Conservation (phyloP, 768 basidiomycete genomes). For the Tricholoma flavovirens region DNA sequence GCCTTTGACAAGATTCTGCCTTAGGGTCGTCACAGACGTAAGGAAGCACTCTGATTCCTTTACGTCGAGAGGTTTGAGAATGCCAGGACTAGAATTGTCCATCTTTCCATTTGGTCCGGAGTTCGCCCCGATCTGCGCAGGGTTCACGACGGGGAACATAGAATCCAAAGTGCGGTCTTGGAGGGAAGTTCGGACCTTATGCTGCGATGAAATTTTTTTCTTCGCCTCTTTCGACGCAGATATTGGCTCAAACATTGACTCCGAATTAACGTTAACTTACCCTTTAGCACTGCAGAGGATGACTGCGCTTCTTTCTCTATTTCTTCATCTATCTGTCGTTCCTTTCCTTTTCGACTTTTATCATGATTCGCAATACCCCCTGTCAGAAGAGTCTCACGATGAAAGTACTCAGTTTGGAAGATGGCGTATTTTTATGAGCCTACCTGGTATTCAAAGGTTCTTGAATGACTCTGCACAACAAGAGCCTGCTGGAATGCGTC, state of each 20-base stretch:
- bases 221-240: constrained; percentile 14
- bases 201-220: constrained; percentile 65
- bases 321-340: constrained; percentile 21
- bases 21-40: constrained; percentile 65
- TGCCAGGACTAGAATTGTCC: constrained; percentile 14
- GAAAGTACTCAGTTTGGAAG: neutral
- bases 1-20: constrained; percentile 50
- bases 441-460: constrained; percentile 71
- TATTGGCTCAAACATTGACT: neutral
- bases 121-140: constrained; percentile 33
- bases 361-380: constrained; percentile 38
- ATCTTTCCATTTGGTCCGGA: constrained; percentile 15
- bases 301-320: constrained; percentile 22
- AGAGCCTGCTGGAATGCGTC: constrained; percentile 66
- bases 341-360: constrained; percentile 37
- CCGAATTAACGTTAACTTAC: neutral
- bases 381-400: constrained; percentile 51
- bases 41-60: constrained; percentile 72
- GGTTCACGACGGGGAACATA: constrained; percentile 75
- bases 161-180: constrained; percentile 90
- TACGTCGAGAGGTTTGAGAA: constrained; percentile 44
- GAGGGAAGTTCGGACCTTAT: constrained; percentile 88
- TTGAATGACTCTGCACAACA: constrained; percentile 56
- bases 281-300: constrained; percentile 17
- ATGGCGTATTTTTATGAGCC: neutral